These are phyloP conservation scores for Mycena capillaripes DNA, from an alignment of 768 basidiomycete genomes.

Conservation along the genomic window DNA sequence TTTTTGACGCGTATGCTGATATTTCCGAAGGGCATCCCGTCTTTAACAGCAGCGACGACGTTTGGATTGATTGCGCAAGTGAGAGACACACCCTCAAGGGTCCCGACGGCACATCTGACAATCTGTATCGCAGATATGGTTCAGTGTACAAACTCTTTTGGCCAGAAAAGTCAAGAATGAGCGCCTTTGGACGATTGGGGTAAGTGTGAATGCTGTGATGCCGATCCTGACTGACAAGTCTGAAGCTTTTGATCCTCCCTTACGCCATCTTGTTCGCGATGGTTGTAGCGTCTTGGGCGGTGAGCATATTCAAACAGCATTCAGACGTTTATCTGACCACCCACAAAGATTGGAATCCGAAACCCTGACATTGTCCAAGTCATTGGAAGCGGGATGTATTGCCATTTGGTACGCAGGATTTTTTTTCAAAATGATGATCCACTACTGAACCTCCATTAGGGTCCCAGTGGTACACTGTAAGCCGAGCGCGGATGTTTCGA, in stretches of 20 bases:
- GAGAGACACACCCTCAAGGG: neutral
- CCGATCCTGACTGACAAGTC: neutral
- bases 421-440: neutral
- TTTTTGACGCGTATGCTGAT: neutral
- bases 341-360: constrained; percentile 32
- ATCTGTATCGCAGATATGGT: constrained; percentile 37
- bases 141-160: constrained; percentile 36
- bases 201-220: neutral
- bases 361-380: constrained; percentile 31
- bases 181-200: constrained; percentile 27
- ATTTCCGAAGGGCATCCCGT: constrained; percentile 33
- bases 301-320: neutral
- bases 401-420: constrained; percentile 34
- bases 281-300: constrained; percentile 38
- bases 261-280: constrained; percentile 38
- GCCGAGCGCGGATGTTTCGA: neutral
- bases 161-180: constrained; percentile 26
- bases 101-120: neutral
- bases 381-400: constrained; percentile 44
- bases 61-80: constrained; percentile 41
- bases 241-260: constrained; percentile 39
- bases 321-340: neutral
- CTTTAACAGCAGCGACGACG: constrained; percentile 40
- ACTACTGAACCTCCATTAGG: constrained; percentile 12
- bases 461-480: constrained; percentile 25